A percentile compares a stretch with the other conserved stretches of the same genome.
Evolutionary conservation across 208 protist species (phyloP).

Genomic region (Trypanosoma grayi): DNA sequence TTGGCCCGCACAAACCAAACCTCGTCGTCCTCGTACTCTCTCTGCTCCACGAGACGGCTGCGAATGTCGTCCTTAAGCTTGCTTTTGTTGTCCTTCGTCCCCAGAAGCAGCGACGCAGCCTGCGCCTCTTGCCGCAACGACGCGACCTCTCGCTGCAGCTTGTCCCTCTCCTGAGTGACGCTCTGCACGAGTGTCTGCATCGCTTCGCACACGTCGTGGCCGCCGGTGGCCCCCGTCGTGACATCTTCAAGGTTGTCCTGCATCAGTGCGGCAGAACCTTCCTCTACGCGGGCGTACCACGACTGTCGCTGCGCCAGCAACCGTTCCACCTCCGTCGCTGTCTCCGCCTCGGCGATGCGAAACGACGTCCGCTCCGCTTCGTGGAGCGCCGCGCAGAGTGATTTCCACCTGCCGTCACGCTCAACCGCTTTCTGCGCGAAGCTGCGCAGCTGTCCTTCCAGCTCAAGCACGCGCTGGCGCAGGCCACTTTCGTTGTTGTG

Average conservation of each 20-base stretch:
- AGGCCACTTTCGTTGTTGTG: conserved; percentile 52
- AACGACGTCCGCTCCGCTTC: conserved; percentile 58
- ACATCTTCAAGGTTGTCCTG: neutral
- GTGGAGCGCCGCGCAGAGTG: conserved; percentile 55
- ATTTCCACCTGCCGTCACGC: conserved; percentile 59
- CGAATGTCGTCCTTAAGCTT: conserved; percentile 1
- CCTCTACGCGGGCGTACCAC: conserved; percentile 47
- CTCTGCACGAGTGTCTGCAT: conserved; percentile 24
- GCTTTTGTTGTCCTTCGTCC: neutral
- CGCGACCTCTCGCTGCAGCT: conserved; percentile 14
- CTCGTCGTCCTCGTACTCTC: conserved; percentile 22
- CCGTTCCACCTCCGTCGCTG: conserved; percentile 29
- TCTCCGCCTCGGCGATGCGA: conserved; percentile 36
- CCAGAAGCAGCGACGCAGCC: neutral
- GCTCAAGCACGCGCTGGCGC: conserved; percentile 6
- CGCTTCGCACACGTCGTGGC: conserved; percentile 23
- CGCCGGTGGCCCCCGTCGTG: neutral
- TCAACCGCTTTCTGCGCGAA: conserved; percentile 23
- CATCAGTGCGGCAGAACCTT: conserved; percentile 32
- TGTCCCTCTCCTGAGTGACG: conserved; percentile 20
- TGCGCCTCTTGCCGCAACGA: conserved; percentile 4
- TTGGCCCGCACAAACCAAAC: conserved; percentile 10
- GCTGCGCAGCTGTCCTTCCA: conserved; percentile 8
- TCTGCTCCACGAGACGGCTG: conserved; percentile 5
- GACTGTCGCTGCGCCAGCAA: conserved; percentile 32